These are phyloP conservation scores for Cutaneotrichosporon sp. DNA, from an alignment of 1,284 basidiomycete species.

Conservation along the genomic window DNA sequence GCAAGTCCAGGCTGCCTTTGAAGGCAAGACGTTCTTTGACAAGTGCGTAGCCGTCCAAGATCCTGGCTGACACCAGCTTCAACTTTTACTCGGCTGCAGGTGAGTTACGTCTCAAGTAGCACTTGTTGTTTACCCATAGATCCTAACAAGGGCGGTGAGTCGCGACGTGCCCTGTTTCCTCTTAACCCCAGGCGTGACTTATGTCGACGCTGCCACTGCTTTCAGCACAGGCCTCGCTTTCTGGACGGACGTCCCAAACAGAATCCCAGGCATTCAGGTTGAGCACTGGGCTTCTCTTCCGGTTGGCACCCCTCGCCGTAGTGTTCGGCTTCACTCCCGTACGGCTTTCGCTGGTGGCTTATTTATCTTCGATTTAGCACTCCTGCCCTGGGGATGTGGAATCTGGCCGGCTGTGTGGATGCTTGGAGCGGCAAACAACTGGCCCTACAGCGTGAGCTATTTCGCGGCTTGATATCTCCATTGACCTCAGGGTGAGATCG, in stretches of 20 bases:
- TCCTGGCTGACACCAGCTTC: constrained; percentile 20
- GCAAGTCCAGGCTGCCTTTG: constrained; percentile 35
- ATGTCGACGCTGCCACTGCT: constrained; percentile 23
- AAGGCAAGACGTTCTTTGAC: constrained; percentile 43
- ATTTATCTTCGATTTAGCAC: constrained; percentile 68
- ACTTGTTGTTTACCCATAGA: constrained; percentile 21
- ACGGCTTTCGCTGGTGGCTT: constrained; percentile 64
- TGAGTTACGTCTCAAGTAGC: constrained; percentile 14
- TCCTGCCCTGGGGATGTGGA: constrained; percentile 72
- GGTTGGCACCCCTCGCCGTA: constrained; percentile 27
- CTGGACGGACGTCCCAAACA: constrained; percentile 28
- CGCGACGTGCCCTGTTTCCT: too few species aligned
- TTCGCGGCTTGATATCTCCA: constrained; percentile 33
- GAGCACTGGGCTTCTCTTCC: constrained; percentile 34
- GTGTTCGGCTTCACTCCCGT: constrained; percentile 64
- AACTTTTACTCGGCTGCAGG: constrained; percentile 33
- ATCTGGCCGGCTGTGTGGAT: constrained; percentile 67
- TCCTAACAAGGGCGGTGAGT: constrained; percentile 42
- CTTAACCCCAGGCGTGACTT: constrained; percentile 17
- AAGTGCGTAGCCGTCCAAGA: constrained; percentile 21
- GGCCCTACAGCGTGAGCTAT: constrained; percentile 15
- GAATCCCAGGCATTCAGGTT: constrained; percentile 36
- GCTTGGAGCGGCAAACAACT: constrained; percentile 22
- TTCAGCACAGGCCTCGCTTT: constrained; percentile 33
- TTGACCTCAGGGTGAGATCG: constrained; percentile 43